A percentile compares a stretch with the other conserved stretches of the same genome.
Conservation (phyloP, 1,284 basidiomycete genomes). For the Cutaneotrichosporon daszewskae region DNA sequence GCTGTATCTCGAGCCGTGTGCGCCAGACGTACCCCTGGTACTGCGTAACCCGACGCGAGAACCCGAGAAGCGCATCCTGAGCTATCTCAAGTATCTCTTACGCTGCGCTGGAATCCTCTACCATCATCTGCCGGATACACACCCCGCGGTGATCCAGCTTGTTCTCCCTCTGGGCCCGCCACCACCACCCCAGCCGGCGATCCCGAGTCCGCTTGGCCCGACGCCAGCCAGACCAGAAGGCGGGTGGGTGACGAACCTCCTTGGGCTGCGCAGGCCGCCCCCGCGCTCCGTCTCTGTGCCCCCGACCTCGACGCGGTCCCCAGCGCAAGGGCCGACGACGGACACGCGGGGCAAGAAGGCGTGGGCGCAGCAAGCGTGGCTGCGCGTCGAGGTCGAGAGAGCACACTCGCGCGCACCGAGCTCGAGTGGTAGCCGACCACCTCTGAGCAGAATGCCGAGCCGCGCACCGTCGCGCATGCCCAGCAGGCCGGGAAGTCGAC, state of each 20-base stretch:
- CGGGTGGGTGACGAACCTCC: conserved; percentile 17
- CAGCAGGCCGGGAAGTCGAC: background rate
- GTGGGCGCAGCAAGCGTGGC: conserved; percentile 18
- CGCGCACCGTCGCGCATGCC: background rate
- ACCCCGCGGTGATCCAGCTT: conserved; percentile 27
- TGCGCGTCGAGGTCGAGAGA: conserved; percentile 14
- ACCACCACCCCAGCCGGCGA: background rate
- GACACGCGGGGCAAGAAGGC: conserved; percentile 10
- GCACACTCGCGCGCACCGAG: background rate
- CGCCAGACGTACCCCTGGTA: conserved; percentile 15
- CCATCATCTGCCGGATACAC: conserved; percentile 40
- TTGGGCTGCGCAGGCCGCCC: conserved; percentile 12
- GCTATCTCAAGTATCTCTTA: conserved; percentile 51
- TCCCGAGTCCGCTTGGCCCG: too few relatives aligned
- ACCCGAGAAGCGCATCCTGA: conserved; percentile 41
- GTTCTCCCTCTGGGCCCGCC: conserved; percentile 24
- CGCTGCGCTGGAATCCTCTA: conserved; percentile 54
- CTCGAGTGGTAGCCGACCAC: conserved; percentile 1
- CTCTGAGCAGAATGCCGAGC: background rate
- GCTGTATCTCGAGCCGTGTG: conserved; percentile 27
- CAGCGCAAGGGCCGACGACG: background rate
- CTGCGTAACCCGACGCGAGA: conserved; percentile 44
- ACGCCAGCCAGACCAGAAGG: background rate
- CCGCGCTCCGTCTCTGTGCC: conserved; percentile 24
- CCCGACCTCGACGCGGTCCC: conserved; percentile 5